Base-by-base conservation (phyloP, 2,329 filamentous ascomycete species). In the Scedosporium aurantiacum region DNA sequence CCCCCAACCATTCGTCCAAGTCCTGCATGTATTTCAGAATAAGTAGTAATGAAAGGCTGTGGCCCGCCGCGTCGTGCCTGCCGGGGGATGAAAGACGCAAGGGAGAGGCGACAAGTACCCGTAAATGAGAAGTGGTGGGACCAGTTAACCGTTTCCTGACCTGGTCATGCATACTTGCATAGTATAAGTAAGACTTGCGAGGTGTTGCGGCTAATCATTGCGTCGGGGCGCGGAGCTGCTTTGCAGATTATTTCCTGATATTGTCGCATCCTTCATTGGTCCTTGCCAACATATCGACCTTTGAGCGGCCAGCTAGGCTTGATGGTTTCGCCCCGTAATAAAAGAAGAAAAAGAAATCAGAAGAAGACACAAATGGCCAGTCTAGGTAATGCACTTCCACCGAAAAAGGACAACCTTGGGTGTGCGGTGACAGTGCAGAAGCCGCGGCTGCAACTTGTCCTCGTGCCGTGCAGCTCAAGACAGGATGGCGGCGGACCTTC, bases 401-500 rank as follows among this genome's bases (percentile, higher is more conserved):
- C 18, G 21, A 27, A 40, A 37, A 23, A 18, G 58, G 43, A 50
- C 41, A 32, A 27, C 25, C 37, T 25, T 28, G 25, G n/a, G 2
- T 23, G 58, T 23, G 37, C 32, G 43, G 58, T 60, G 28, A 25
- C 57, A 58, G 21, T 58, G 57, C 57, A 58, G 57, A 58, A 14
- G 18, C 10, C 23, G 58, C 25, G 1, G n/a, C 23, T 52, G 58
- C 43, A 32, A 41, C 25, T 32, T 18, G 23, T 54, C 43, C 41
- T 52, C 25, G n/a, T 23, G 41, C 40, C 43, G 58, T 27, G 58
- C 58, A 60, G 58, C 50, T 14, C 18, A 54, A 27, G 23, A 32
- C 8, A 60, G 10, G 25, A n/a, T 21, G 23, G 43, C 25, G 41
- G 43, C 58, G 58, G 58, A 60, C 58, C 25, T 50, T 60, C 58